phyloP scores from a whole-genome alignment of 129 eudicot genomes.

The Mikania micrantha region DNA sequence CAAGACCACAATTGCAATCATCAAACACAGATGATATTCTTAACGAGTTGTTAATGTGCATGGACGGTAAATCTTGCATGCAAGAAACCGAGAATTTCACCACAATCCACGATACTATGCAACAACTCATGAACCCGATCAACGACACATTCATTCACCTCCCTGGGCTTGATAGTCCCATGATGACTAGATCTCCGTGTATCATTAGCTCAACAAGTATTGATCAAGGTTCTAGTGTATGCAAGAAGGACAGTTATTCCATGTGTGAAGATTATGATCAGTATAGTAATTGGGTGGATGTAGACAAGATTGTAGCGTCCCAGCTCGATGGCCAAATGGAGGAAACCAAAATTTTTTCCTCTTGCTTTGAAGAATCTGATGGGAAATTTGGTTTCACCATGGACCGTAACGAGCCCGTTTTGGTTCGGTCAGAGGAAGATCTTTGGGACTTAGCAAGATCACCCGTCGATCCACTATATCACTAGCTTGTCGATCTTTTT shows the following conservation, averaged over 20 bases:
- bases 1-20: slow-evolving; percentile 7
- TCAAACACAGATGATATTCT: slow-evolving; percentile 22
- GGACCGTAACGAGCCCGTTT: slow-evolving; percentile 13
- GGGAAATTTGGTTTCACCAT: slow-evolving; percentile 20
- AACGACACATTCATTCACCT: slow-evolving; percentile 38
- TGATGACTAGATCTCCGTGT: slow-evolving; percentile 2
- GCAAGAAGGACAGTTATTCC: slow-evolving; percentile 6
- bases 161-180: slow-evolving; percentile 45
- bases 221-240: slow-evolving; percentile 1
- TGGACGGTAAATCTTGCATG: slow-evolving; percentile 33
- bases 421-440: slow-evolving; percentile 20
- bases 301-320: slow-evolving; percentile 40
- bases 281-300: slow-evolving; percentile 31
- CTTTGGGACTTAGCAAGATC: slow-evolving; percentile 42
- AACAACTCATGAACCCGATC: slow-evolving; percentile 8
- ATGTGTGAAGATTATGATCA: slow-evolving; percentile 6
- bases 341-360: slow-evolving; percentile 6
- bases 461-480: slow-evolving; percentile 37
- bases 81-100: slow-evolving; percentile 20
- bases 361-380: slow-evolving; percentile 15
- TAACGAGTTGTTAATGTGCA: slow-evolving; percentile 41
- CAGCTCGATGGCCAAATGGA: slow-evolving; percentile 43
- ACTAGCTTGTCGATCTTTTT: slow-evolving; percentile 41
- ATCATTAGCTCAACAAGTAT: slow-evolving; percentile 1
- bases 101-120: slow-evolving; percentile 1